These are phyloP conservation scores for Mycena albidolilacea DNA, from an alignment of 768 basidiomycete species.

Conservation along the genomic window DNA sequence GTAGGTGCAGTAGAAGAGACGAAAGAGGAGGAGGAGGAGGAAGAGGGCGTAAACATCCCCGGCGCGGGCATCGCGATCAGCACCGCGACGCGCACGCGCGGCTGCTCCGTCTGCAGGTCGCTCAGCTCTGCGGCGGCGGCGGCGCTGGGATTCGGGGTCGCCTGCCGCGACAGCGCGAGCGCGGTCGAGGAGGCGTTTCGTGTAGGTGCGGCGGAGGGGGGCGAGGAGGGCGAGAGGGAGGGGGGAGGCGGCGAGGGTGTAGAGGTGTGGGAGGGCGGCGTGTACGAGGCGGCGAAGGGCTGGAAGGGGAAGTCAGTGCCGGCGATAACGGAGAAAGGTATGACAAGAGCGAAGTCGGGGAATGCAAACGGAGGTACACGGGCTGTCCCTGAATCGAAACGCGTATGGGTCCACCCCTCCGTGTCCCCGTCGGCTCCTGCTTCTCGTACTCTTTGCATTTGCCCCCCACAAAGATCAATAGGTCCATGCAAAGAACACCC, in stretches of 20 bases:
- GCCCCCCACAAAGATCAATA: too few relatives aligned
- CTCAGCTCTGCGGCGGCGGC: not conserved
- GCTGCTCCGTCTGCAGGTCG: conserved; percentile 33
- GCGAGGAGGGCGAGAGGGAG: conserved; percentile 1
- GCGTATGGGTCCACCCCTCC: too few relatives aligned
- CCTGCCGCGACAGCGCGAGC: conserved; percentile 8
- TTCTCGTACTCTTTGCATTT: too few relatives aligned
- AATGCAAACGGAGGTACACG: not conserved
- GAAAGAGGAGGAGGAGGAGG: not conserved
- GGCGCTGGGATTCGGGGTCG: not conserved
- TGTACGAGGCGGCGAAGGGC: conserved; percentile 44
- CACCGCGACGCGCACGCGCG: conserved; percentile 56
- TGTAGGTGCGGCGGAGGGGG: conserved; percentile 4
- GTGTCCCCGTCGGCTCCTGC: too few relatives aligned
- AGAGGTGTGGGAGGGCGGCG: conserved; percentile 33
- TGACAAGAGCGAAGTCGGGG: conserved; percentile 24
- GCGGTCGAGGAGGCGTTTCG: conserved; percentile 1
- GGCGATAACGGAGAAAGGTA: not conserved
- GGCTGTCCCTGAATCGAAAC: too few relatives aligned
- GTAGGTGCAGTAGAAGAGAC: not conserved
- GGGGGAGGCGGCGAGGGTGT: not conserved
- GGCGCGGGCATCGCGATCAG: conserved; percentile 62
- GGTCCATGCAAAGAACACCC: too few relatives aligned
- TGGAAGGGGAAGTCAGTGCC: conserved; percentile 29
- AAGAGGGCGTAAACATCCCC: conserved; percentile 11